Evolutionary conservation across 2,329 filamentous ascomycete genomes (phyloP), one percentile per base, ranked within the genome.

Genomic region (Chaetomium strumarium): DNA sequence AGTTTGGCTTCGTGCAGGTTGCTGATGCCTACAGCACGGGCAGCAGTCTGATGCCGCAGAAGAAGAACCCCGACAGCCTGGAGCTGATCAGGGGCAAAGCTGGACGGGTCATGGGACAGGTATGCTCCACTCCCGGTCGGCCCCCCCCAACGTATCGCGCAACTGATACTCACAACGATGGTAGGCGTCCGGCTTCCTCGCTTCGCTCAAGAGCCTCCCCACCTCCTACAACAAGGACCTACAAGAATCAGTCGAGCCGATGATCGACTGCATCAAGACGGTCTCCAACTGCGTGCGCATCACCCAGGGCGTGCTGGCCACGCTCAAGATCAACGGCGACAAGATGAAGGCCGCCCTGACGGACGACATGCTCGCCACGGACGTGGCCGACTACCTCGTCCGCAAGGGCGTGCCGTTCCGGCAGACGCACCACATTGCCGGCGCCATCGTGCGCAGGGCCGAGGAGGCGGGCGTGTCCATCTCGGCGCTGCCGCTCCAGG

Each of bases 221-320:
- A 86, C 80, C 40, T 90, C 86, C 3, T 95, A 95, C 75, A 92
- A 95, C 75, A 95, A 95, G 72, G 89, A 95, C 68, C 71, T 95
- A n/a, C 89, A 96, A 70, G 90, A 95, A 72, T 85, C 82, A 53
- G 84, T 88, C 56, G 86, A 95, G 75, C 85, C 86, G n/a, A 82
- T 95, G 72, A 80, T 95, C 45, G 88, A 95, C 68, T 81, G 85
- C 67, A 80, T 91, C 69, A 88, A 90, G 77, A 92, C 88, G 6
- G 78, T 93, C 56, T 79, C 78, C 52, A 86, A 95, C 74, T 90
- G 86, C 64, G 78, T 95, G 50, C 83, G 86, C 68, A 95, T 95
- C 62, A 87, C 88, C 29, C 87, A 86, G 20, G 87, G 90, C 50
- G 85, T 95, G 5, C 75, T 95, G 4, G 81, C 82, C 1, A 95